Base-by-base conservation (phyloP, 1,139 yeast species). In the Pichia sp. region DNA sequence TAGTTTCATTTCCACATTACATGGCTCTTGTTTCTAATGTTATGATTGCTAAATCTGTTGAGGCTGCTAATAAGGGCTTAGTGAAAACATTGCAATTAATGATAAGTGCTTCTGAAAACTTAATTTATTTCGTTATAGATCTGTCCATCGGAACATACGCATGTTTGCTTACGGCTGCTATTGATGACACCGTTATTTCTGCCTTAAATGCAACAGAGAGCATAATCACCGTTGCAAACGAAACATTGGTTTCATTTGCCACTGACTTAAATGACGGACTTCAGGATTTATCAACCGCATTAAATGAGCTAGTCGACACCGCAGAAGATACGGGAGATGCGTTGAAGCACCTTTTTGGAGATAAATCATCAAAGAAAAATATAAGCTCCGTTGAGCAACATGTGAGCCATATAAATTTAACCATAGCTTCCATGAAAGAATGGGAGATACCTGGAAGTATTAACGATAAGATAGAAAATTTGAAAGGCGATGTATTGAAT, bases 101-200 rank as follows among this genome's bases (percentile, higher is more conserved):
- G 15, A 67, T 88, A 0, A 75, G 80, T 0, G 84, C 84, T 0
- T 72, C 85, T 13, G 85, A 87, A 61, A 76, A 78, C 48, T 61
- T 90, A 41, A 67, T 88, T 0, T 64, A 81, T 11, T 90, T 93
- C 65, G 74, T 82, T 29, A 70, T 93, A 16, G 90, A 89, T 45
- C 64, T 92, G 59, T 79, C 87, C 52, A 70, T 90, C 8, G 98
- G 97, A 0, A 92, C 98, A 0, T 88, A 87, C 69, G 84, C 88
- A 0, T 93, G 99, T 70, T 73, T 93, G 29, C 69, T 90, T 7
- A 82, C 87, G 0, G 85, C 95, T 5, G 80, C 92, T 0, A 73
- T 90, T 8, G 83, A 81, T 61, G 89, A 93, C 2, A 78, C 89
- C 0, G 85, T 86, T 1, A 83, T 82, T 59, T 81, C 83, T 45